Percentiles rank a stretch among this genome's conserved stretches.
Evolutionary conservation across 805 yeast genomes (phyloP).

Genomic region (Cyberlindnera bimundalis): DNA sequence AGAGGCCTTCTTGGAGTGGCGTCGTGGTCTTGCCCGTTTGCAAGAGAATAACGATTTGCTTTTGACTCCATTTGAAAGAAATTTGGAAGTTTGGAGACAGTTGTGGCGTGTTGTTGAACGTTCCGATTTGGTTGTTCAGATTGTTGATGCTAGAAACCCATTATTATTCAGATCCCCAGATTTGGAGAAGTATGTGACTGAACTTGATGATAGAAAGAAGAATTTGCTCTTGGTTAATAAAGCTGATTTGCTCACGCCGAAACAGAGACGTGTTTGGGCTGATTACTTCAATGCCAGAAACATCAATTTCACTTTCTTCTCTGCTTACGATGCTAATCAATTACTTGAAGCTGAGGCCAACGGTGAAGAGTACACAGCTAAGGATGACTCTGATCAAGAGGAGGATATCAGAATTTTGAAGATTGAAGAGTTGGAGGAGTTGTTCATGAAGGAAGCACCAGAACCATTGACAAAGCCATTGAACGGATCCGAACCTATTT

Average conservation of each 20-base stretch:
- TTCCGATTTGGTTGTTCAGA: slow-evolving; percentile 90
- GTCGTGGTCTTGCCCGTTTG: slow-evolving; percentile 80
- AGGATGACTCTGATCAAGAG: slow-evolving; percentile 31
- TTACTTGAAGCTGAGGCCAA: slow-evolving; percentile 59
- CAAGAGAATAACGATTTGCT: slow-evolving; percentile 83
- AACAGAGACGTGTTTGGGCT: slow-evolving; percentile 87
- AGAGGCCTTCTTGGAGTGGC: slow-evolving; percentile 90
- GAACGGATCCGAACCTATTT: slow-evolving; percentile 57
- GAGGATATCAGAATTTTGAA: slow-evolving; percentile 67
- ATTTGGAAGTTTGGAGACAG: slow-evolving; percentile 97
- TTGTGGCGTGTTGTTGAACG: slow-evolving; percentile 97
- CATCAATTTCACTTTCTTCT: slow-evolving; percentile 88
- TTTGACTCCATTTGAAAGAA: slow-evolving; percentile 95
- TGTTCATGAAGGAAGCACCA: slow-evolving; percentile 81
- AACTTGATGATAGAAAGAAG: slow-evolving; percentile 68
- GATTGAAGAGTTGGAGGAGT: slow-evolving; percentile 79
- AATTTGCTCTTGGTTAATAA: slow-evolving; percentile 87
- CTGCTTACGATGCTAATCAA: slow-evolving; percentile 83
- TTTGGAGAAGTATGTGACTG: slow-evolving; percentile 78
- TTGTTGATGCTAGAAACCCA: slow-evolving; percentile 97
- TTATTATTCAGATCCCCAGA: slow-evolving; percentile 84
- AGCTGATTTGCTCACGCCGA: slow-evolving; percentile 78
- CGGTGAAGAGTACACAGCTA: slow-evolving; percentile 28
- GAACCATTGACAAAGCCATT: slow-evolving; percentile 49
- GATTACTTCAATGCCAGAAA: slow-evolving; percentile 62